Conservation (phyloP, 495 filamentous ascomycete genomes). For the Annulohypoxylon maeteangense region DNA sequence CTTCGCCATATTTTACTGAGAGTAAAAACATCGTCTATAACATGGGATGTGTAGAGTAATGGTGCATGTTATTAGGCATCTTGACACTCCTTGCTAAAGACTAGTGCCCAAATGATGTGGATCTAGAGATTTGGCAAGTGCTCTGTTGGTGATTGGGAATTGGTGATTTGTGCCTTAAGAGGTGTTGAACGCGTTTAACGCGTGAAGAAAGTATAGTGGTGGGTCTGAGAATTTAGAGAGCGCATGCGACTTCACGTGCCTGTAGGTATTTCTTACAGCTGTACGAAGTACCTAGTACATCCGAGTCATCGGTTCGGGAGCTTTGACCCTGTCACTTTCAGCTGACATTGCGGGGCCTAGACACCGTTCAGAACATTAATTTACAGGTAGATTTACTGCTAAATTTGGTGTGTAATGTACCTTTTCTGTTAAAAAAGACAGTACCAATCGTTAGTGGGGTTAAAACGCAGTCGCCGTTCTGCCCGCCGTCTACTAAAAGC, state of each 20-base stretch:
- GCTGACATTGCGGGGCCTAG: slow-evolving; percentile 35
- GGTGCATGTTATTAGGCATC: neutral
- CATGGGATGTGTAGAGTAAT: neutral
- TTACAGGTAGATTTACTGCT: neutral
- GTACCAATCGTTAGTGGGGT: neutral
- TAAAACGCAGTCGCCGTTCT: slow-evolving; percentile 5
- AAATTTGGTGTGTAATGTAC: slow-evolving; percentile 23
- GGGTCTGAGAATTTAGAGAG: neutral
- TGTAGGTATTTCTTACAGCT: neutral
- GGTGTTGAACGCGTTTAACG: slow-evolving; percentile 33
- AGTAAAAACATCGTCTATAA: neutral
- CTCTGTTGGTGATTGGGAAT: too few species aligned
- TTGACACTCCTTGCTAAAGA: neutral
- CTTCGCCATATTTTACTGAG: slow-evolving; percentile 29
- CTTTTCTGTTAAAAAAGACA: slow-evolving; percentile 7
- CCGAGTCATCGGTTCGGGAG: slow-evolving; percentile 22
- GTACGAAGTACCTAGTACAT: neutral
- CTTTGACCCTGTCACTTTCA: slow-evolving; percentile 21
- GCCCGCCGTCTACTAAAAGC: slow-evolving; percentile 4
- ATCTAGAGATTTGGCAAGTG: too few species aligned
- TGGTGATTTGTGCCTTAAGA: neutral
- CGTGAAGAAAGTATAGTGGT: slow-evolving; percentile 11
- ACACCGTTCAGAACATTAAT: slow-evolving; percentile 3
- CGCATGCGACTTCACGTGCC: slow-evolving; percentile 48
- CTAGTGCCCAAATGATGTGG: neutral